Conservation (phyloP, 306 rosid species). For the Datisca glomerata region DNA sequence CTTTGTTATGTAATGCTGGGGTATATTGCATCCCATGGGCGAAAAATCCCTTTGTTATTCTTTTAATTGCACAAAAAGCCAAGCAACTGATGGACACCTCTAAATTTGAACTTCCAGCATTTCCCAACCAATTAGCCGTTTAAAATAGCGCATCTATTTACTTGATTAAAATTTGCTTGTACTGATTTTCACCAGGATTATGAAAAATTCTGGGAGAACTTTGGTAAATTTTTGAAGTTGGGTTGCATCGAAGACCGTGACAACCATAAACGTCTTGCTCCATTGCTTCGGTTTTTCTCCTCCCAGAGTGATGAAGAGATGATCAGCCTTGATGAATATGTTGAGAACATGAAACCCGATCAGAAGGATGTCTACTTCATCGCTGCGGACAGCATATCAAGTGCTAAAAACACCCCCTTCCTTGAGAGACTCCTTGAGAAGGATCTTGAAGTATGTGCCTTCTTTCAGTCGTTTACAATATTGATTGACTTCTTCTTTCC, state of each 20-base stretch:
- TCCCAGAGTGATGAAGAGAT: slow-evolving; percentile 73
- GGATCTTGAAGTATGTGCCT: slow-evolving; percentile 57
- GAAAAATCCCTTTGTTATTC: too few species aligned
- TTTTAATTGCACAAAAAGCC: too few species aligned
- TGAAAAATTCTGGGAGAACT: slow-evolving; percentile 88
- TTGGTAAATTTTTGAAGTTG: slow-evolving; percentile 83
- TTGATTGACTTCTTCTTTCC: too few species aligned
- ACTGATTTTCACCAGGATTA: too few species aligned
- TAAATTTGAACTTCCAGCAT: too few species aligned
- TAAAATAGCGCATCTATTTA: too few species aligned
- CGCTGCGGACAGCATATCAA: slow-evolving; percentile 83
- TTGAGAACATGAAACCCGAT: slow-evolving; percentile 90
- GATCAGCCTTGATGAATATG: slow-evolving; percentile 92
- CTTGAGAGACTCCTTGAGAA: slow-evolving; percentile 76
- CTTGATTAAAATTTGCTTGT: too few species aligned
- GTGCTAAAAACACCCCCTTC: slow-evolving; percentile 92
- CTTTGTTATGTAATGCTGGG: background rate
- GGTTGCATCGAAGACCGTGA: slow-evolving; percentile 98
- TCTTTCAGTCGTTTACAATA: slow-evolving; percentile 1
- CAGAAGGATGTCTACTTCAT: slow-evolving; percentile 90
- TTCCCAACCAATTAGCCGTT: too few species aligned
- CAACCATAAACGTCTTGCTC: slow-evolving; percentile 94
- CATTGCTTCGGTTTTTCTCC: slow-evolving; percentile 87
- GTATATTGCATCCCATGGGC: background rate
- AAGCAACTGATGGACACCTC: too few species aligned